phyloP scores from a whole-genome alignment of 164 flowering plant genomes.

The Vitis vinifera region ASM3070453v1 NC_081818.1:27136501-27137000 shows the following conservation, averaged over 20 bases:
- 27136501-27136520: too few relatives aligned
- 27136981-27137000: slow-evolving; percentile 5
- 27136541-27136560: background rate
- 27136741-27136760: background rate
- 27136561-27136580: background rate
- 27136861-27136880: background rate
- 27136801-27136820: slow-evolving; percentile 4
- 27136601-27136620: background rate
- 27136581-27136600: slow-evolving; percentile 1
- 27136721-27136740: background rate
- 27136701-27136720: background rate
- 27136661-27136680: background rate
- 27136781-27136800: background rate
- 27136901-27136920: slow-evolving; percentile 11
- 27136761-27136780: background rate
- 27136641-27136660: background rate
- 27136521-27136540: too few relatives aligned
- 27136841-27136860: background rate
- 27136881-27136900: background rate
- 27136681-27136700: too few relatives aligned
- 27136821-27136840: background rate
- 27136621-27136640: background rate
- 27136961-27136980: slow-evolving; percentile 31
- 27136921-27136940: slow-evolving; percentile 35
- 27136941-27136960: slow-evolving; percentile 28